These are phyloP conservation scores for Puccinia triticina DNA, from an alignment of 1,284 basidiomycete species.

Conservation along the genomic window DNA sequence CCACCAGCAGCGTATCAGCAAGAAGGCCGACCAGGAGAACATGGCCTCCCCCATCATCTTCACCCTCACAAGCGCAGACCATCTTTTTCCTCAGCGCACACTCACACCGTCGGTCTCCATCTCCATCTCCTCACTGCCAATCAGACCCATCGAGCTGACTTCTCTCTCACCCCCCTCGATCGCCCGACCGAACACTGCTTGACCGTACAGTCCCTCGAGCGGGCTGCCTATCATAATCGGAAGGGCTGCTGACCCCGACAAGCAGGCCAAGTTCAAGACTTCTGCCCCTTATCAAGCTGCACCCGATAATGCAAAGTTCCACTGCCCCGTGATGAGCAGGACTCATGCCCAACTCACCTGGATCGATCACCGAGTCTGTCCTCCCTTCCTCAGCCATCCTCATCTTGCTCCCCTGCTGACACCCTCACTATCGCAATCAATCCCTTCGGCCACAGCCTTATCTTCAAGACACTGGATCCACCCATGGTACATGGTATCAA, in stretches of 20 bases:
- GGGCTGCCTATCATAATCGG: constrained; percentile 40
- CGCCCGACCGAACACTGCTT: neutral
- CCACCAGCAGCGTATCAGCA: neutral
- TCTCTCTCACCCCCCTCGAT: neutral
- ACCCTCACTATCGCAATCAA: neutral
- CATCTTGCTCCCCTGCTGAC: neutral
- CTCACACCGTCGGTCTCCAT: neutral
- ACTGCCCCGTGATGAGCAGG: constrained; percentile 47
- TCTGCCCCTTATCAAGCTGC: neutral
- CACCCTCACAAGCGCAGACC: neutral
- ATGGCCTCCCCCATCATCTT: neutral
- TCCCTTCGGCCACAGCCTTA: constrained; percentile 11
- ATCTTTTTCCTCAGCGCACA: neutral
- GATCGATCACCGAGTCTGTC: constrained; percentile 23
- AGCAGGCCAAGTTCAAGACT: neutral
- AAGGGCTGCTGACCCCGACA: constrained; percentile 27
- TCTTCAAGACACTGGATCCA: constrained; percentile 43
- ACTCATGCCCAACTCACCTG: constrained; percentile 49
- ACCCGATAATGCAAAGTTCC: constrained; percentile 32
- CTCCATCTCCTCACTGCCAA: too few species aligned
- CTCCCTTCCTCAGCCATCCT: neutral
- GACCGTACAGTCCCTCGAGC: neutral
- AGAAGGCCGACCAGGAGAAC: neutral
- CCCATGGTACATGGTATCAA: constrained; percentile 46
- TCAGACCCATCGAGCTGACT: too few species aligned